Conservation (phyloP, 1,284 basidiomycete species). For the Cryptococcus sp. region DNA sequence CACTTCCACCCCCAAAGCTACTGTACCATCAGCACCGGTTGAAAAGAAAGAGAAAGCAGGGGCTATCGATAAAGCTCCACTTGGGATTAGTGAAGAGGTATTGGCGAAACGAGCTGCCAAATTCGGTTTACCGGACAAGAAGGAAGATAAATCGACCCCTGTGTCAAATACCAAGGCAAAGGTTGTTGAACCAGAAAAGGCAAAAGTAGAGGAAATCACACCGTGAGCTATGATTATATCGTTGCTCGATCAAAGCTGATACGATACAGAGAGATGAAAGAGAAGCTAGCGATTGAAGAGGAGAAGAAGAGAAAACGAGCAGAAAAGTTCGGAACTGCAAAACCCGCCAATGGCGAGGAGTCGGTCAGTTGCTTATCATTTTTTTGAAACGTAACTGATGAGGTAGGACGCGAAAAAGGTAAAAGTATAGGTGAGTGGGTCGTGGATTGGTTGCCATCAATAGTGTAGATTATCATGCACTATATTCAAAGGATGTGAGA, state of each 20-base stretch:
- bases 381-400: not conserved
- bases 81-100: constrained; percentile 38
- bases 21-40: not conserved
- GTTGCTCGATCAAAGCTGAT: constrained; percentile 5
- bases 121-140: constrained; percentile 40
- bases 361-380: constrained; percentile 22
- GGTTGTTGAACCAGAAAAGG: constrained; percentile 5
- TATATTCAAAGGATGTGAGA: not conserved
- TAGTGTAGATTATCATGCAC: not conserved
- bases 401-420: constrained; percentile 42
- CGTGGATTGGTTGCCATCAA: not conserved
- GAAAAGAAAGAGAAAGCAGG: constrained; percentile 20
- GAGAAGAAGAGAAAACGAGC: constrained; percentile 51
- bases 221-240: constrained; percentile 20
- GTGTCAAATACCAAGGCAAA: constrained; percentile 9
- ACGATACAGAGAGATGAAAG: constrained; percentile 27
- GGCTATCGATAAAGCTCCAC: constrained; percentile 28
- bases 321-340: constrained; percentile 44
- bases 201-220: constrained; percentile 20
- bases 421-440: constrained; percentile 42
- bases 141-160: constrained; percentile 9
- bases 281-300: constrained; percentile 40
- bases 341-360: constrained; percentile 18
- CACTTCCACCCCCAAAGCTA: not conserved
- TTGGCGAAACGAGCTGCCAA: constrained; percentile 43